Base-by-base conservation (phyloP, 2,329 filamentous ascomycete species). In the Botryotinia narcissicola region DNA sequence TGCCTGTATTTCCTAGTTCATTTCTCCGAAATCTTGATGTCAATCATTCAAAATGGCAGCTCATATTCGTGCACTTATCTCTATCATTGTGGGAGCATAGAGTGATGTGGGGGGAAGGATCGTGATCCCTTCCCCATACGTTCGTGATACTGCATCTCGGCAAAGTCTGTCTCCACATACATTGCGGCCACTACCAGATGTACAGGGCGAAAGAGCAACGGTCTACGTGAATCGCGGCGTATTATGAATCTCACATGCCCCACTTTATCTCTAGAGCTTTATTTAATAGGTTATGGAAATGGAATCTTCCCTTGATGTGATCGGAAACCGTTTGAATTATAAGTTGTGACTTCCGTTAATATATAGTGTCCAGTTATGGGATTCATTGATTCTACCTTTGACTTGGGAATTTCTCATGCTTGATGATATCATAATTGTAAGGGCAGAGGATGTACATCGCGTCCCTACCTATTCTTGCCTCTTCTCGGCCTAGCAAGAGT, bases 381-480 rank as follows among this genome's bases (percentile, higher is more conserved):
- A 10, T 46, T 29, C 40, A 16, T 5, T 4, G n/a, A 32, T 22
- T 12, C 20, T 37, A n/a, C n/a, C 18, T 37, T 12, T 12, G 14
- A 60, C 14, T 29, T 71, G 22, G 72, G 5, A 29, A 73, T 62
- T 67, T 29, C 62, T 64, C 29, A 62, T 73, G 1, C 67, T 76
- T 69, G 75, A 76, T 48, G 66, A 75, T 46, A 60, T 77, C 7
- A 68, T 75, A 32, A 62, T 60, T 3, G 37, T 71, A 2, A 73
- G 76, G 9, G 76, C 73, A 8, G 60, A 42, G 9, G 75, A 77
- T 70, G 40, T 70, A 22, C 54, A 73, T 59, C 74, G 73, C 59
- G 60, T 42, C 29, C 73, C 75, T 20, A 29, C 73, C 75, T 20
- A 32, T 78, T 14, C 69, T 77, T 51, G 73, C 59, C 35, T 78